Evolutionary conservation across 2,329 filamentous ascomycete species (phyloP).

Genomic region (Harringtonia aguacate): DNA sequence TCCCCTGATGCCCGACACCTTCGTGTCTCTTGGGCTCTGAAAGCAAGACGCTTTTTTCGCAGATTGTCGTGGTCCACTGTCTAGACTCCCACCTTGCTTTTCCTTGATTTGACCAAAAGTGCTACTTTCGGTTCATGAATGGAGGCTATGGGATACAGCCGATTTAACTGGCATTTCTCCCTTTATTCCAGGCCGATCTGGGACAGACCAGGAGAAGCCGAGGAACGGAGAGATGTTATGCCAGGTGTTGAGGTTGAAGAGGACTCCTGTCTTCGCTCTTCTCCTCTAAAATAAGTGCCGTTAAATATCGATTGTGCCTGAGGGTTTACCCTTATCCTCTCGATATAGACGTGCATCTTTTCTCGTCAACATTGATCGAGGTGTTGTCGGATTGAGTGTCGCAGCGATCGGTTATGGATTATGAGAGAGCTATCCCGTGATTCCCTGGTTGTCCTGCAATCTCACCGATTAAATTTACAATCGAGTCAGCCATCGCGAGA

Average conservation of each 20-base stretch:
- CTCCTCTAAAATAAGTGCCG: slow-evolving; percentile 70
- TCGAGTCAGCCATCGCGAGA: slow-evolving; percentile 85
- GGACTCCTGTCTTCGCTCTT: slow-evolving; percentile 29
- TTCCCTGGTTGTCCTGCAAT: slow-evolving; percentile 13
- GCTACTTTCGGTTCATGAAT: neutral
- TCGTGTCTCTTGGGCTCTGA: too few species aligned
- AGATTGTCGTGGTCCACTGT: slow-evolving; percentile 81
- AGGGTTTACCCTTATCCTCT: slow-evolving; percentile 3
- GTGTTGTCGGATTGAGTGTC: slow-evolving; percentile 67
- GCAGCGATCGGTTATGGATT: slow-evolving; percentile 4
- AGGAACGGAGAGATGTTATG: slow-evolving; percentile 44
- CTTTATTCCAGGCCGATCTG: slow-evolving; percentile 44
- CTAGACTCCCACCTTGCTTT: slow-evolving; percentile 40
- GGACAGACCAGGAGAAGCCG: slow-evolving; percentile 23
- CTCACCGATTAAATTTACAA: slow-evolving; percentile 72
- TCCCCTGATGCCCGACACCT: too few species aligned
- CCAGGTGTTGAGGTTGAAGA: slow-evolving; percentile 75
- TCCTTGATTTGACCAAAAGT: neutral
- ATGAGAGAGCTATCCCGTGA: neutral
- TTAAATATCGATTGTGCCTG: slow-evolving; percentile 13
- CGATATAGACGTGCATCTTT: slow-evolving; percentile 10
- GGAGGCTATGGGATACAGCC: slow-evolving; percentile 48
- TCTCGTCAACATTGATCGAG: slow-evolving; percentile 45
- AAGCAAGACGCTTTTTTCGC: slow-evolving; percentile 24
- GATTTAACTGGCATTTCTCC: slow-evolving; percentile 59